Evolutionary conservation across 306 rosid species (phyloP).

Genomic region (Trifolium subterraneum): DNA sequence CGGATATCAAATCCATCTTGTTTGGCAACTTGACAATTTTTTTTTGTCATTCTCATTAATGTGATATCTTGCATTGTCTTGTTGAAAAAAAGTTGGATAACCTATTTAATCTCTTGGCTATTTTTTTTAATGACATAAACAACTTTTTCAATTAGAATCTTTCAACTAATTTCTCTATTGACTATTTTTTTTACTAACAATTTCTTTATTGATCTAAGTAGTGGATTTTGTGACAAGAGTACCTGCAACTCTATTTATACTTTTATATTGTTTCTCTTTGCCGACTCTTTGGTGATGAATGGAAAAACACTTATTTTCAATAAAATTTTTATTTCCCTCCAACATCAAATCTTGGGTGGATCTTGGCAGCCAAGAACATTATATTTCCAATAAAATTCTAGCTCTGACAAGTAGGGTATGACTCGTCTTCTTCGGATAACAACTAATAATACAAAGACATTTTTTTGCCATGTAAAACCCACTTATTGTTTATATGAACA

Average conservation of each 20-base stretch:
- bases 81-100: neutral
- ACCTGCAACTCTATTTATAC: neutral
- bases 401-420: neutral
- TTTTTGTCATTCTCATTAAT: neutral
- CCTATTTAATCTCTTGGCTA: neutral
- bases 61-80: neutral
- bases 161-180: neutral
- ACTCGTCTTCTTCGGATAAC: neutral
- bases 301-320: neutral
- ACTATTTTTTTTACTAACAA: too few relatives aligned
- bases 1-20: neutral
- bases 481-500: neutral
- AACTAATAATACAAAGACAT: neutral
- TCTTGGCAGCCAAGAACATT: neutral
- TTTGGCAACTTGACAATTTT: neutral
- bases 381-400: neutral
- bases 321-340: neutral
- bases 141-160: neutral
- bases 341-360: neutral
- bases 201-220: neutral
- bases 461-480: neutral
- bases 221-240: neutral
- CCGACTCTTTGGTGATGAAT: neutral
- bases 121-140: neutral
- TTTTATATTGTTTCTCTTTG: neutral